Conservation (phyloP, 1,139 yeast genomes). For the Candida tetrigidarum region DNA sequence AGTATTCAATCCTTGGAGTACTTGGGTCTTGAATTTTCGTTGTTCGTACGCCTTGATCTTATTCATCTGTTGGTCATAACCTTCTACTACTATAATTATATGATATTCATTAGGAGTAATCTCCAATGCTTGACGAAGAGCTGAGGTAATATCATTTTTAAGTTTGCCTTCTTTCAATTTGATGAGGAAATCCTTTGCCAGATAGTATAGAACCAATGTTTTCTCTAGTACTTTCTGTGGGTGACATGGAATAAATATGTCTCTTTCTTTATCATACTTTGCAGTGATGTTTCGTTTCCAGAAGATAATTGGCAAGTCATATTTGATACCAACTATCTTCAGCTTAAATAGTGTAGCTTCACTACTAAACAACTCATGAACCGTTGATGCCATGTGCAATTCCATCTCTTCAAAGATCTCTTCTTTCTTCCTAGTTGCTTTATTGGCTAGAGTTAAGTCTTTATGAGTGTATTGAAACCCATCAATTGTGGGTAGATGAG, state of each 20-base stretch:
- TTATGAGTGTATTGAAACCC: conserved; percentile 25
- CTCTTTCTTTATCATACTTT: conserved; percentile 46
- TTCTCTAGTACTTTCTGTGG: conserved; percentile 45
- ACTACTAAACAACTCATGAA: conserved; percentile 10
- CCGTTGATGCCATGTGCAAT: conserved; percentile 28
- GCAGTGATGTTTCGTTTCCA: conserved; percentile 45
- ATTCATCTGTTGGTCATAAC: conserved; percentile 48
- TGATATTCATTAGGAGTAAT: conserved; percentile 14
- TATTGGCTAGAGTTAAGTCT: conserved; percentile 54
- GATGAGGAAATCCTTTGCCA: conserved; percentile 48
- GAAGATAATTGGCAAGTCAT: conserved; percentile 31
- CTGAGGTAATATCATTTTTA: conserved; percentile 8
- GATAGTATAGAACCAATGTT: conserved; percentile 46
- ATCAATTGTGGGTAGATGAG: conserved; percentile 12
- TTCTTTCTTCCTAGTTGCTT: conserved; percentile 48
- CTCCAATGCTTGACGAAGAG: conserved; percentile 7
- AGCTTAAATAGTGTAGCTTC: conserved; percentile 11
- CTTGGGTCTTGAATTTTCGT: conserved; percentile 45
- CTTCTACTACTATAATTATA: conserved; percentile 52
- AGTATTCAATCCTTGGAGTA: conserved; percentile 27
- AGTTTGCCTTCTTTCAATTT: conserved; percentile 32
- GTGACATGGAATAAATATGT: conserved; percentile 57
- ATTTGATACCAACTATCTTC: conserved; percentile 9
- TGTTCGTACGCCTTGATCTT: conserved; percentile 51
- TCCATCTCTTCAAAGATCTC: conserved; percentile 57